These are phyloP conservation scores for Aureobasidium sp. DNA, from an alignment of 2,329 filamentous ascomycete species.

Conservation along the genomic window DNA sequence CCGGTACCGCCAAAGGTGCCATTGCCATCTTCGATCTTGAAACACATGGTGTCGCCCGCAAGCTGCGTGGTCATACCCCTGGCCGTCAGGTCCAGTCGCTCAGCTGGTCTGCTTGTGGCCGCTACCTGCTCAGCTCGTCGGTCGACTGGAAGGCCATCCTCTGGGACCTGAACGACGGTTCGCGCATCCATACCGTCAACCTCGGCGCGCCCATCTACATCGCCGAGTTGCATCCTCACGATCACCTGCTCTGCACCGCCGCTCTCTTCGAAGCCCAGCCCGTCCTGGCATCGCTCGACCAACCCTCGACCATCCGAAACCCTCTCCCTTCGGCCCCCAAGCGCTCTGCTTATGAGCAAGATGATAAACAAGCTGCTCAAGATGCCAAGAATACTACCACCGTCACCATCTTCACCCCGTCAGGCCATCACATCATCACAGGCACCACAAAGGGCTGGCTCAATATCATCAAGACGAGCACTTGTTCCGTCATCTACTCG, in stretches of 20 bases:
- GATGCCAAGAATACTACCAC: constrained; percentile 95
- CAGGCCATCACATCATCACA: constrained; percentile 81
- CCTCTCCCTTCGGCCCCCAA: constrained; percentile 75
- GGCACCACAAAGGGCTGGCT: constrained; percentile 94
- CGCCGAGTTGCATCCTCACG: constrained; percentile 86
- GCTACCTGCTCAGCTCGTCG: constrained; percentile 85
- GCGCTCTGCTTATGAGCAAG: constrained; percentile 61
- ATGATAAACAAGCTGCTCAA: constrained; percentile 83
- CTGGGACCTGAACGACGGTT: constrained; percentile 78
- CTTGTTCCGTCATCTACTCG: constrained; percentile 78
- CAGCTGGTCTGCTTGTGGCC: constrained; percentile 88
- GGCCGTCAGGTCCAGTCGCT: constrained; percentile 81
- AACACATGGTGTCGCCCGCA: constrained; percentile 92
- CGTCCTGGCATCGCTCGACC: constrained; percentile 63
- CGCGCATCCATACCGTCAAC: constrained; percentile 71
- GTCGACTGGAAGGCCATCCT: constrained; percentile 96
- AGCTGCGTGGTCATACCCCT: constrained; percentile 77
- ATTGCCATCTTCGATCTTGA: constrained; percentile 96
- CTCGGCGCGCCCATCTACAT: constrained; percentile 94
- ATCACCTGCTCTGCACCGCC: constrained; percentile 79
- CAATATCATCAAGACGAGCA: constrained; percentile 83
- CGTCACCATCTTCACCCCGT: constrained; percentile 77
- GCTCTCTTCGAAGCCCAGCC: constrained; percentile 92
- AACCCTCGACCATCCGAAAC: constrained; percentile 56
- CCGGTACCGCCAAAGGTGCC: constrained; percentile 82